These are phyloP conservation scores for Ensete ventricosum DNA, from an alignment of 176 grass and related monocot genomes.

Conservation along the genomic window DNA sequence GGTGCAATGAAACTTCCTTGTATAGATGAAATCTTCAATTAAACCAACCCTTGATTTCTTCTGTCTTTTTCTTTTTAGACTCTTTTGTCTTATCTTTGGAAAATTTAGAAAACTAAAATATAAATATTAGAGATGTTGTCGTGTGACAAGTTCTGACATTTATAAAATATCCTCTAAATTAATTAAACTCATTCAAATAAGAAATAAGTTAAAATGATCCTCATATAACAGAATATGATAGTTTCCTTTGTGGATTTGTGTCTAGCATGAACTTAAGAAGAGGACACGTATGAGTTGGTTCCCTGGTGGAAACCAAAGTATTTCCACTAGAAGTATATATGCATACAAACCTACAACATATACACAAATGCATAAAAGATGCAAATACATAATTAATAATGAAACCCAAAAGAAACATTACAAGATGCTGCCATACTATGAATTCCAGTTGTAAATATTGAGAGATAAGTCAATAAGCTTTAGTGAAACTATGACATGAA, in stretches of 20 bases:
- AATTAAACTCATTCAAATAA: no score
- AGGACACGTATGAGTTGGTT: not conserved
- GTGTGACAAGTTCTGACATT: no score
- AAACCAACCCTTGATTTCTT: not conserved
- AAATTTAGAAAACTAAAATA: not conserved
- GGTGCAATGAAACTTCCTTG: no score
- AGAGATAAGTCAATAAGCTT: not conserved
- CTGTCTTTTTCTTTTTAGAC: not conserved
- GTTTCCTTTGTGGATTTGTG: no score
- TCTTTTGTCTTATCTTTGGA: slow-evolving; percentile 20
- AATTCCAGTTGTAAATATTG: not conserved
- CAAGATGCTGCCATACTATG: not conserved
- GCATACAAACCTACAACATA: not conserved
- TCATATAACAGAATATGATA: no score
- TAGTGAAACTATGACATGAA: not conserved
- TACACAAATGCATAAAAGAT: not conserved
- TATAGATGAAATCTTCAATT: no score
- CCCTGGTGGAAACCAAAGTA: not conserved
- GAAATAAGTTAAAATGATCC: no score
- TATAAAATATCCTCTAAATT: no score
- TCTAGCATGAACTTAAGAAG: not conserved
- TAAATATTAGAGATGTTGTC: no score
- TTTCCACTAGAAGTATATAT: not conserved
- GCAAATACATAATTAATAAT: not conserved
- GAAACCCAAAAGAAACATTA: not conserved